Conservation (phyloP, 768 basidiomycete species). For the Hygrocybe punicea region DNA sequence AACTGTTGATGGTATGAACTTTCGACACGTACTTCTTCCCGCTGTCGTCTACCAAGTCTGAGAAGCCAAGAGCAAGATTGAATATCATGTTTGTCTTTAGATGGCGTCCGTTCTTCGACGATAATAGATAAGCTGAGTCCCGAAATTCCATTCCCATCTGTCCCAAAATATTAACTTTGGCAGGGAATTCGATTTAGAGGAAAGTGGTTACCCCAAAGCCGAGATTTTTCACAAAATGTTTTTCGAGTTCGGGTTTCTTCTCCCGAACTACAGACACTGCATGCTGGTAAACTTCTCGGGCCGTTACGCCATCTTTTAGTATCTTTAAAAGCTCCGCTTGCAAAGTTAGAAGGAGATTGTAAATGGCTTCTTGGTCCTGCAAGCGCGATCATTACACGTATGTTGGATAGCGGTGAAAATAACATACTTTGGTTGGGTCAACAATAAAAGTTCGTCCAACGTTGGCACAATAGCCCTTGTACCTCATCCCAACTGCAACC, state of each 20-base stretch:
- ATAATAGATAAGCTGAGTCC: constrained; percentile 80
- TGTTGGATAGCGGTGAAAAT: neutral
- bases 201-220: constrained; percentile 74
- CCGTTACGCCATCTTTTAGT: constrained; percentile 74
- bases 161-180: neutral
- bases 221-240: constrained; percentile 80
- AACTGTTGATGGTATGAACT: neutral
- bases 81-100: constrained; percentile 82
- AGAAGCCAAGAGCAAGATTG: constrained; percentile 81
- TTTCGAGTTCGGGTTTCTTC: constrained; percentile 80
- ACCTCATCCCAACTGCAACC: constrained; percentile 83
- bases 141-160: constrained; percentile 96
- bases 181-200: neutral
- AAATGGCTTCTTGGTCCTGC: constrained; percentile 90
- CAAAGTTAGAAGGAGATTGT: constrained; percentile 70
- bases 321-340: constrained; percentile 71
- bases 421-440: constrained; percentile 75
- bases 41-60: constrained; percentile 70
- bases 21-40: constrained; percentile 63
- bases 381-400: constrained; percentile 8
- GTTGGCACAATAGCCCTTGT: constrained; percentile 90
- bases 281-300: constrained; percentile 80
- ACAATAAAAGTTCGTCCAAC: constrained; percentile 94
- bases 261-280: constrained; percentile 66
- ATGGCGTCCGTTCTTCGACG: constrained; percentile 69